phyloP scores from a whole-genome alignment of 1,139 yeast species.

The Blastobotrys apis region DNA sequence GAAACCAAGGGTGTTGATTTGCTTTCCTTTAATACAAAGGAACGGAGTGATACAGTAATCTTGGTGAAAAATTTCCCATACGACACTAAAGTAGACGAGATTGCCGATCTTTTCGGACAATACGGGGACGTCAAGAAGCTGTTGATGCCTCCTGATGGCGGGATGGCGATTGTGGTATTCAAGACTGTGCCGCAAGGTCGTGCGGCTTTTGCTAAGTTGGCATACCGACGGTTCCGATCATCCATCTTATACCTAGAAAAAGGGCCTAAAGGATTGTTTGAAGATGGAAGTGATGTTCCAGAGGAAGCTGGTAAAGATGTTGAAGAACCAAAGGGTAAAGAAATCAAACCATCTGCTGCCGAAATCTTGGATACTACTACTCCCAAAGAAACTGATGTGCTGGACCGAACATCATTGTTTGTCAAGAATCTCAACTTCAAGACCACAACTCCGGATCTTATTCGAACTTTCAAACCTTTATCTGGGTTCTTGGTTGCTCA shows the following conservation, averaged over 20 bases:
- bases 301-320: constrained; percentile 40
- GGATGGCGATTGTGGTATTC: constrained; percentile 92
- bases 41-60: constrained; percentile 76
- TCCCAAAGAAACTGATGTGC: constrained; percentile 39
- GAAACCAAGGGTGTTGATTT: constrained; percentile 83
- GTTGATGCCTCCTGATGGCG: constrained; percentile 95
- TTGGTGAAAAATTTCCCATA: constrained; percentile 86
- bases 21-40: constrained; percentile 62
- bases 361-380: constrained; percentile 30
- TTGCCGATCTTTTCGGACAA: constrained; percentile 73
- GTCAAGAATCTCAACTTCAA: constrained; percentile 88
- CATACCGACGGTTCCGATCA: constrained; percentile 82
- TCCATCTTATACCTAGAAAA: constrained; percentile 85
- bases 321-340: constrained; percentile 33
- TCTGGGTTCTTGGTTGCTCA: constrained; percentile 75
- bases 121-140: constrained; percentile 78
- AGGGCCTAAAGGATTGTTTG: constrained; percentile 82
- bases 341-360: constrained; percentile 28
- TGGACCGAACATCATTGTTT: constrained; percentile 72
- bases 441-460: constrained; percentile 59
- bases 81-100: constrained; percentile 75
- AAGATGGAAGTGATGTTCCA: constrained; percentile 19
- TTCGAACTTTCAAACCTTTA: constrained; percentile 59
- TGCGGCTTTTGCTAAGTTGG: constrained; percentile 80
- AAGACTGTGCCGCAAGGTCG: constrained; percentile 81